Conservation (phyloP, 176 grass and related monocot species). For the Zizania latifolia region DNA sequence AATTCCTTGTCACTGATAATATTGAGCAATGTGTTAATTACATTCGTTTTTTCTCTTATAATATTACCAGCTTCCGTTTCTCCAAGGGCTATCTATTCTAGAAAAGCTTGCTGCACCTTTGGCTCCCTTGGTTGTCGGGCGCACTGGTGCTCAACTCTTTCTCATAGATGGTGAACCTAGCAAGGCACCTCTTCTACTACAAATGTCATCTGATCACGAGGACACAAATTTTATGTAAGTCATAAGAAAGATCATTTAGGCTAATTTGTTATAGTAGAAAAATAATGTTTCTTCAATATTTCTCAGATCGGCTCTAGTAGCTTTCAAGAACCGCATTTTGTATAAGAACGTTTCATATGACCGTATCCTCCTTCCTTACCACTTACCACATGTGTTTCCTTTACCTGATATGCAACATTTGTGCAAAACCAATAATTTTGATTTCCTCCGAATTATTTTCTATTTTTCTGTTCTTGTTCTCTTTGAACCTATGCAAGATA, state of each 20-base stretch:
- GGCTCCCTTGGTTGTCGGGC: constrained; percentile 64
- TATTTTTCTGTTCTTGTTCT: constrained; percentile 32
- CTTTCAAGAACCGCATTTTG: constrained; percentile 61
- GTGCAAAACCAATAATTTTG: neutral
- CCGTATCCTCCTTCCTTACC: constrained; percentile 67
- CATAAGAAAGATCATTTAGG: neutral
- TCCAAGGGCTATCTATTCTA: constrained; percentile 67
- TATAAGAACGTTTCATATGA: constrained; percentile 94
- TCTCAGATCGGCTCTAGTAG: constrained; percentile 59
- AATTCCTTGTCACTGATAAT: neutral
- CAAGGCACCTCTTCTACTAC: constrained; percentile 67
- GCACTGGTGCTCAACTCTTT: constrained; percentile 74
- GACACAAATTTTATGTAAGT: constrained; percentile 67
- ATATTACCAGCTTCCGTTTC: constrained; percentile 73
- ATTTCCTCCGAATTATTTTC: neutral
- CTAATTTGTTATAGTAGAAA: neutral
- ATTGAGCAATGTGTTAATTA: neutral
- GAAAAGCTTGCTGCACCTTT: constrained; percentile 79
- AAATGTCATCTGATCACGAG: constrained; percentile 64
- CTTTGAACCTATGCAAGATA: constrained; percentile 62
- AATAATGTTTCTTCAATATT: constrained; percentile 15
- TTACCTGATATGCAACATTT: neutral
- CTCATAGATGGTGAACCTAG: constrained; percentile 77
- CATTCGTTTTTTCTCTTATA: constrained; percentile 10
- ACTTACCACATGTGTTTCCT: neutral